phyloP scores from a whole-genome alignment of 1,284 basidiomycete genomes.

The Xerocomus nothofagi region DNA sequence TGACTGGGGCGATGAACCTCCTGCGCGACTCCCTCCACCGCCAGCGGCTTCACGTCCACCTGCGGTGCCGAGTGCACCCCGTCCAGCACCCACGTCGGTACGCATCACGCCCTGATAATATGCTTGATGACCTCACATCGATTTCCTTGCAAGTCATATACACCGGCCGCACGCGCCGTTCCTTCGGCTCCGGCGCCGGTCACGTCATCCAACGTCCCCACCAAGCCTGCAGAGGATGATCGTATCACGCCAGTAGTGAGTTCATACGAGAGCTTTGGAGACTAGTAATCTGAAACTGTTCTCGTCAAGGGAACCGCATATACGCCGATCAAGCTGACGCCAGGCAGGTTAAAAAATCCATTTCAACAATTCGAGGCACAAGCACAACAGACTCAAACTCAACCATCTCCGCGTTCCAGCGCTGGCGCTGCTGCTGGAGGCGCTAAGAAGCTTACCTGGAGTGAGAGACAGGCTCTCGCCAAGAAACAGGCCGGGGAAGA shows the following conservation, averaged over 20 bases:
- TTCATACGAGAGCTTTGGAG: background rate
- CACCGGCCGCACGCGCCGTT: constrained; percentile 22
- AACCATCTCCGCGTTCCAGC: constrained; percentile 22
- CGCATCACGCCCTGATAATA: constrained; percentile 2
- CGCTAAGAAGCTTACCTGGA: constrained; percentile 85
- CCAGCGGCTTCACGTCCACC: constrained; percentile 53
- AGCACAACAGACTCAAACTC: constrained; percentile 32
- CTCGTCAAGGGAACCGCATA: constrained; percentile 71
- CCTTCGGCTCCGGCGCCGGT: constrained; percentile 44
- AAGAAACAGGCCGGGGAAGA: constrained; percentile 86
- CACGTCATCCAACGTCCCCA: constrained; percentile 47
- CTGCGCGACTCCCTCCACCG: constrained; percentile 44
- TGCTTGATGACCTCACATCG: background rate
- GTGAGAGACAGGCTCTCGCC: constrained; percentile 82
- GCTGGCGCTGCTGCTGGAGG: constrained; percentile 33
- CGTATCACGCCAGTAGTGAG: constrained; percentile 71
- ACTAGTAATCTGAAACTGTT: background rate
- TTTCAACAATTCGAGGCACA: constrained; percentile 59
- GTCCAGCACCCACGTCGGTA: constrained; percentile 18
- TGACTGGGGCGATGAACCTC: constrained; percentile 57
- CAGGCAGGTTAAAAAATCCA: constrained; percentile 84
- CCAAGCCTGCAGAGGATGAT: constrained; percentile 75
- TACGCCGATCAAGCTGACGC: constrained; percentile 81
- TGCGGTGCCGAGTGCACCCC: constrained; percentile 23
- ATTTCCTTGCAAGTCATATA: constrained; percentile 17